A percentile compares a stretch with the other conserved stretches of the same genome.
Conservation (phyloP, 129 eudicot species). For the Flaveria robusta region DNA sequence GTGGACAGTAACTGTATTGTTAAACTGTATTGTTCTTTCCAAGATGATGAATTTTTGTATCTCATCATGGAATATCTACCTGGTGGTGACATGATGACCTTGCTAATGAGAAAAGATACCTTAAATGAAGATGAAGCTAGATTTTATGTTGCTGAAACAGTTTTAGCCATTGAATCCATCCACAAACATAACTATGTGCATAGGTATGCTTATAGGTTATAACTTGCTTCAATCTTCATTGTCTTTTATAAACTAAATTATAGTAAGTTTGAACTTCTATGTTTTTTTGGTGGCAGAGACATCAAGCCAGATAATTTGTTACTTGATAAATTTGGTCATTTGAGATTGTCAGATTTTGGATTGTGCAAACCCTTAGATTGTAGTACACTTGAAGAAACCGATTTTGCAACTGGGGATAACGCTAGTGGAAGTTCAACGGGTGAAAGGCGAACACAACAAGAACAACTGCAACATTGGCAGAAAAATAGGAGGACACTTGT, state of each 20-base stretch:
- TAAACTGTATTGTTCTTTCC: constrained; percentile 85
- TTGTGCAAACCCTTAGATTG: constrained; percentile 93
- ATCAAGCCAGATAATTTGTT: constrained; percentile 93
- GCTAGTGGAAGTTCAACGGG: constrained; percentile 45
- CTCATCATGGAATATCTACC: constrained; percentile 95
- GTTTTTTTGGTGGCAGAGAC: constrained; percentile 59
- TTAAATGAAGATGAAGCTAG: constrained; percentile 82
- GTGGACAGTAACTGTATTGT: constrained; percentile 96
- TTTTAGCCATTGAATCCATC: constrained; percentile 91
- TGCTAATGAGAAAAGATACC: constrained; percentile 90
- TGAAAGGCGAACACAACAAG: constrained; percentile 79
- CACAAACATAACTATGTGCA: constrained; percentile 89
- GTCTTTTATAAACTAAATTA: constrained; percentile 12
- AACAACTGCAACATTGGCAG: constrained; percentile 95
- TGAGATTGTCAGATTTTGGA: constrained; percentile 89
- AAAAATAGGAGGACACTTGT: constrained; percentile 92
- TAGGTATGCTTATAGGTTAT: constrained; percentile 43
- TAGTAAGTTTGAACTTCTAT: not conserved
- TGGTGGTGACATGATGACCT: constrained; percentile 99
- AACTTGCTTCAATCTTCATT: not conserved
- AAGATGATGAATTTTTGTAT: constrained; percentile 82
- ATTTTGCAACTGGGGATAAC: constrained; percentile 55
- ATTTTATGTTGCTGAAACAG: constrained; percentile 91
- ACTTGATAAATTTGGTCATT: constrained; percentile 88
- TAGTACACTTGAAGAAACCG: constrained; percentile 80